These are phyloP conservation scores for Blastocladiella emersonii DNA, from an alignment of 371 early-diverging fungal genomes.

Conservation along the genomic window DNA sequence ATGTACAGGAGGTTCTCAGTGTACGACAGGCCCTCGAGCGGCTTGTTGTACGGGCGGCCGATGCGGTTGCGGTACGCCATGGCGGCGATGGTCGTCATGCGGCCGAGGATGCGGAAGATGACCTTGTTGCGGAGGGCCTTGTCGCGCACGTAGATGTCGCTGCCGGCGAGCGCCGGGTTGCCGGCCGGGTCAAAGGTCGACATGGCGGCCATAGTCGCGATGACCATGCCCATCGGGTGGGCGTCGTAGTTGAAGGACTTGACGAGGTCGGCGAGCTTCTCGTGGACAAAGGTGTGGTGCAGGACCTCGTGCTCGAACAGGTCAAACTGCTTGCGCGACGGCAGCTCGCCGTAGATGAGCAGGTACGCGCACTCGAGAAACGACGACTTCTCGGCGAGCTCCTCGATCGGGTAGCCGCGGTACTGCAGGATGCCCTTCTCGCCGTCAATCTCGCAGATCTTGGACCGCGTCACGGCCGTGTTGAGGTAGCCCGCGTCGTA, in stretches of 20 bases:
- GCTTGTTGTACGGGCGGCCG: constrained; percentile 34
- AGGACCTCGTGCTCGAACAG: constrained; percentile 25
- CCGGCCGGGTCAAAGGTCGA: constrained; percentile 50
- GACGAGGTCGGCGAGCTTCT: constrained; percentile 22
- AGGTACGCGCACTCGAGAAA: constrained; percentile 34
- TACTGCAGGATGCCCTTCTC: constrained; percentile 40
- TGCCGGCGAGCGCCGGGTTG: constrained; percentile 32
- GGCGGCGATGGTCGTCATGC: constrained; percentile 46
- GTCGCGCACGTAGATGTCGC: constrained; percentile 28
- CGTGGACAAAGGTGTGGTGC: constrained; percentile 44
- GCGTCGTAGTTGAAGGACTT: constrained; percentile 41
- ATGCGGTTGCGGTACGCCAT: constrained; percentile 31
- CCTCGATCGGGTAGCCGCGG: constrained; percentile 31
- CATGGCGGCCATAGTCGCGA: constrained; percentile 34
- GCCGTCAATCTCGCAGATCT: constrained; percentile 45
- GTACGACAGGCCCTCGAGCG: constrained; percentile 23
- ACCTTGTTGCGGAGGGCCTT: constrained; percentile 9
- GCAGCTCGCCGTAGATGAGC: constrained; percentile 31
- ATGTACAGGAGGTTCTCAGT: constrained; percentile 43
- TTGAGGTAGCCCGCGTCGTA: constrained; percentile 26
- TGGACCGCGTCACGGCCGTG: constrained; percentile 40
- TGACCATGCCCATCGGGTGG: constrained; percentile 48
- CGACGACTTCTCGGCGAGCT: constrained; percentile 27
- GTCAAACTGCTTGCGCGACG: constrained; percentile 17
- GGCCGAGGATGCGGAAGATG: constrained; percentile 41